Conservation (phyloP, 2,329 filamentous ascomycete genomes). For the Xenosphaeropsis pyriputrescens region DNA sequence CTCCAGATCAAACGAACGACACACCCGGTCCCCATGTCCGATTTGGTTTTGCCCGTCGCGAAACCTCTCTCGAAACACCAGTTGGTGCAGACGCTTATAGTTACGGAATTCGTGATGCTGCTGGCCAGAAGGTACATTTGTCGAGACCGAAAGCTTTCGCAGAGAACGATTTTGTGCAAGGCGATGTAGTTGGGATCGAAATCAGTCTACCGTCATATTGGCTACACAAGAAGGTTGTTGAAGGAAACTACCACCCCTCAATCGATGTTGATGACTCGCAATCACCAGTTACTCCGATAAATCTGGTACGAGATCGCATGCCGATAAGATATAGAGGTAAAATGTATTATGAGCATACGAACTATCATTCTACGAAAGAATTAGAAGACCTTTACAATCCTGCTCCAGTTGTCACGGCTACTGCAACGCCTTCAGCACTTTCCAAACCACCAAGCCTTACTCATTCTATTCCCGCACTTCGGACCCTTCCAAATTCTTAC, state of each 20-base stretch:
- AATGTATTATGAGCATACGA: constrained; percentile 85
- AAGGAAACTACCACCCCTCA: constrained; percentile 75
- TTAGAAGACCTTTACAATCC: constrained; percentile 75
- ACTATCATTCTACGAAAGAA: constrained; percentile 77
- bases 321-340: constrained; percentile 89
- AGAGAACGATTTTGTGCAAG: constrained; percentile 40
- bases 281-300: constrained; percentile 43
- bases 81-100: constrained; percentile 87
- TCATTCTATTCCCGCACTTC: constrained; percentile 59
- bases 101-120: constrained; percentile 80
- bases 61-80: constrained; percentile 69
- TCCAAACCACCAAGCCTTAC: constrained; percentile 53
- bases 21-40: constrained; percentile 45
- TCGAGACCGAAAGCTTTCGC: constrained; percentile 78
- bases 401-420: constrained; percentile 30
- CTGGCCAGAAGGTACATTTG: constrained; percentile 85
- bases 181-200: constrained; percentile 86
- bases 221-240: constrained; percentile 77
- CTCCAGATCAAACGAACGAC: constrained; percentile 5
- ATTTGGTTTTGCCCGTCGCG: constrained; percentile 72
- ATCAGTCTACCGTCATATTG: constrained; percentile 78
- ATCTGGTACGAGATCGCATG: constrained; percentile 70
- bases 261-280: constrained; percentile 53
- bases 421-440: constrained; percentile 24
- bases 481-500: constrained; percentile 72